These are phyloP conservation scores for Thermothelomyces thermophilus DNA, from an alignment of 2,329 filamentous ascomycete genomes.

Conservation along the genomic window DNA sequence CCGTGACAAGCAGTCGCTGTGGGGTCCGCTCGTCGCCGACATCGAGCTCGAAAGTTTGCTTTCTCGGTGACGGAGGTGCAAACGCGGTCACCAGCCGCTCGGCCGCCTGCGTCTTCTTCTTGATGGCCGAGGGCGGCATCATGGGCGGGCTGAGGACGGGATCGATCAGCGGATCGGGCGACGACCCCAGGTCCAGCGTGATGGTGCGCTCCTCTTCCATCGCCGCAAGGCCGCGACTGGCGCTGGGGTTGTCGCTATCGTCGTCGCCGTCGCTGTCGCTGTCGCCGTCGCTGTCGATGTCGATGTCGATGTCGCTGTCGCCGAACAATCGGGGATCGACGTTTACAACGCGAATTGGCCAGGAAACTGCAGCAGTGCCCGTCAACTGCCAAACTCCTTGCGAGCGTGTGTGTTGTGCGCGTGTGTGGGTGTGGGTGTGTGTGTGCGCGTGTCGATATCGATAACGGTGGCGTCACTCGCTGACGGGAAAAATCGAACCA, in stretches of 20 bases:
- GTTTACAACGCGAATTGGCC: no score
- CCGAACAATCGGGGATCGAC: no score
- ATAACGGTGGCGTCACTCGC: conserved; percentile 8
- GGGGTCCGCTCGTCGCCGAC: conserved; percentile 45
- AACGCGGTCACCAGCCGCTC: conserved; percentile 33
- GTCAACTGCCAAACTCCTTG: no score
- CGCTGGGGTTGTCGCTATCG: no score
- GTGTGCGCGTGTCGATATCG: conserved; percentile 11
- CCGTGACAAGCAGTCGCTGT: conserved; percentile 48
- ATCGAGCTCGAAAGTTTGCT: conserved; percentile 52
- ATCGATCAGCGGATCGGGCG: conserved; percentile 45
- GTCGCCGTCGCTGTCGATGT: no score
- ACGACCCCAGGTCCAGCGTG: conserved; percentile 41
- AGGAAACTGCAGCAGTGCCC: no score
- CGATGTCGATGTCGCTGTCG: no score
- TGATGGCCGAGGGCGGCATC: conserved; percentile 32
- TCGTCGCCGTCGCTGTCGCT: no score
- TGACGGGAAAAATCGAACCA: not conserved
- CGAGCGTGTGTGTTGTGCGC: no score
- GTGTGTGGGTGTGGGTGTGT: no score
- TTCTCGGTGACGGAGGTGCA: conserved; percentile 41
- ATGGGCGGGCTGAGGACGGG: conserved; percentile 31
- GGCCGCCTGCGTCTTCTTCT: conserved; percentile 40
- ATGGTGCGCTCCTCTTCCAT: conserved; percentile 21
- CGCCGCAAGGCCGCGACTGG: conserved; percentile 6